phyloP scores from a whole-genome alignment of 805 yeast genomes.

The Ogataea corticis region DNA sequence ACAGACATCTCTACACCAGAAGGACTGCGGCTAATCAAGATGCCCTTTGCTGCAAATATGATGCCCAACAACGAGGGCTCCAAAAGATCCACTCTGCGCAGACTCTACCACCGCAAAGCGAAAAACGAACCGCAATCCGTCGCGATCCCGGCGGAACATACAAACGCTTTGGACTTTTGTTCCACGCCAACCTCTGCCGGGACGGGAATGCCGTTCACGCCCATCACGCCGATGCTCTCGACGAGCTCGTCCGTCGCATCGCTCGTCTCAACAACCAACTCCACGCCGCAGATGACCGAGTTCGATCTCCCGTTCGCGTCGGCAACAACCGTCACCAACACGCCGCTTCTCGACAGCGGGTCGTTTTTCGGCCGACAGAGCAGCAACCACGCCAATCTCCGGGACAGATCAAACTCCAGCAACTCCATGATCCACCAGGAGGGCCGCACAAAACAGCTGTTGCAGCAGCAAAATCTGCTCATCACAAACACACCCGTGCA shows the following conservation, averaged over 20 bases:
- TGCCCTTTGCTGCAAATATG: constrained; percentile 9
- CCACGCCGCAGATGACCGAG: background rate
- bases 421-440: constrained; percentile 15
- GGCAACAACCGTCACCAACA: background rate
- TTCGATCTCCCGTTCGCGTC: background rate
- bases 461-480: constrained; percentile 9
- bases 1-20: background rate
- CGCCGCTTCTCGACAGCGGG: background rate
- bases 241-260: constrained; percentile 25
- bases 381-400: background rate
- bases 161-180: constrained; percentile 10
- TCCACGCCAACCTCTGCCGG: constrained; percentile 12
- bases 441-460: background rate
- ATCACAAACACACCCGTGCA: constrained; percentile 20
- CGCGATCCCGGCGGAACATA: background rate
- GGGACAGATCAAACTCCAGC: constrained; percentile 25
- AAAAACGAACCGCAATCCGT: constrained; percentile 11
- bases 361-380: background rate
- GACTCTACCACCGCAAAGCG: constrained; percentile 18
- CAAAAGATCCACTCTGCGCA: constrained; percentile 14
- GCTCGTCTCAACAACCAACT: constrained; percentile 12
- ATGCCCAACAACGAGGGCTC: constrained; percentile 8
- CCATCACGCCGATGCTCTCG: constrained; percentile 28
- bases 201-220: constrained; percentile 15
- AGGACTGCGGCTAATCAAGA: constrained; percentile 2